phyloP scores from a whole-genome alignment of 495 filamentous ascomycete genomes.

The Podospora tetraspora region DNA sequence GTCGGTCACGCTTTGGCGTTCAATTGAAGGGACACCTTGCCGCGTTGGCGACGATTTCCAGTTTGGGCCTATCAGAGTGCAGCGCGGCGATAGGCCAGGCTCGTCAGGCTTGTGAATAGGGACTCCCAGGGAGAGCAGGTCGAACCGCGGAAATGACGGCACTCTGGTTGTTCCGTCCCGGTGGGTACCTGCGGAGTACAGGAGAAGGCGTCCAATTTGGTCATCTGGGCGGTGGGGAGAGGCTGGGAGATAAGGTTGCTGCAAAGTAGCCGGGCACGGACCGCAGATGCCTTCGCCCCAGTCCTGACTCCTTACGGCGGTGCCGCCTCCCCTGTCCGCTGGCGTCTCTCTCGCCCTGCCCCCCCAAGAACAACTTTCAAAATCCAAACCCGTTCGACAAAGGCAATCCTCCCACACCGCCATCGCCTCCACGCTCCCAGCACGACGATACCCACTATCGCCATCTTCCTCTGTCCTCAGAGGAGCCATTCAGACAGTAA shows the following conservation, averaged over 20 bases:
- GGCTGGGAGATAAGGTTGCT: slow-evolving; percentile 27
- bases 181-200: slow-evolving; percentile 14
- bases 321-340: neutral
- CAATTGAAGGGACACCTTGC: slow-evolving; percentile 25
- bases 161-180: slow-evolving; percentile 21
- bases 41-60: slow-evolving; percentile 15
- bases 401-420: slow-evolving; percentile 34
- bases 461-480: slow-evolving; percentile 24
- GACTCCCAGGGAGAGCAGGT: neutral
- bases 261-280: slow-evolving; percentile 22
- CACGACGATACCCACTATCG: slow-evolving; percentile 29
- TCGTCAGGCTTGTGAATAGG: slow-evolving; percentile 16
- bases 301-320: slow-evolving; percentile 2
- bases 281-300: slow-evolving; percentile 7
- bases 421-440: slow-evolving; percentile 27
- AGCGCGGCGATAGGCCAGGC: neutral
- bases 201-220: neutral
- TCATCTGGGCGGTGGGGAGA: slow-evolving; percentile 3
- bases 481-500: slow-evolving; percentile 27
- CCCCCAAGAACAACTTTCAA: slow-evolving; percentile 39
- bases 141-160: neutral
- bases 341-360: slow-evolving; percentile 14
- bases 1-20: slow-evolving; percentile 7
- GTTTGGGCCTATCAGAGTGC: slow-evolving; percentile 11
- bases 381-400: slow-evolving; percentile 30